Base-by-base conservation (phyloP, 2,329 filamentous ascomycete genomes). In the Curvularia sp. region DNA sequence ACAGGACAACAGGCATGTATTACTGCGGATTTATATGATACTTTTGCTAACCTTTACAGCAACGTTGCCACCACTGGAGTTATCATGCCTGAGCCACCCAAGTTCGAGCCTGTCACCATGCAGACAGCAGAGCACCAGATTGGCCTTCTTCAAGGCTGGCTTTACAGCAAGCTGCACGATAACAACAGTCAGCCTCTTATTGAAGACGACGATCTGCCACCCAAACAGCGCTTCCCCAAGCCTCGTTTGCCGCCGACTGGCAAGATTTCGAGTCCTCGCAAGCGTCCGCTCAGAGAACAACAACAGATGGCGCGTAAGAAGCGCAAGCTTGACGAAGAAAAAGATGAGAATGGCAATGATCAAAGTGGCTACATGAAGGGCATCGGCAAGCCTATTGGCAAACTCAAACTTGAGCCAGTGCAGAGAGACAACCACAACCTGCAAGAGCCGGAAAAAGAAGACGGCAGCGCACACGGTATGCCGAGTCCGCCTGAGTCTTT, bases 181-280 rank as follows among this genome's bases (percentile, higher is more conserved):
- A 95, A 93, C 75, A 86, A 86, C 74, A 89, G 94, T 70, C 86
- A 93, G 75, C 88, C 92, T 43, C 84, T 99, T 65, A 82, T 96
- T 52, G 95, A 99, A 80, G 95, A 99, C 78, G 92, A 98, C 73
- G 94, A 99, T 67, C 82, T 99, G 24, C 95, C 96, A 15, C 86
- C 89, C 55, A 99, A 99, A 79, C 95, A 99, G 79, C 85, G 92
- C 38, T 85, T 86, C 68, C 84, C 84, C 28, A 86, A 86, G 68
- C 84, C 84, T 22, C 79, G 85, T 51, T 76, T 87, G 44, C 81
- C 89, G 81, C 79, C 92, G 80, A 93, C 89, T 20, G 92, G 92
- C 71, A 96, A 96, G 82, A 96, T 96, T 66, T 89, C 90, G 10
- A 90, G 88, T 52, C 91, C 92, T 31, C 88, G 93, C 68, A 96